Evolutionary conservation across 2,329 filamentous ascomycete species (phyloP), one percentile per base, ranked within the genome.

Genomic region (Fusarium ambrosium): DNA sequence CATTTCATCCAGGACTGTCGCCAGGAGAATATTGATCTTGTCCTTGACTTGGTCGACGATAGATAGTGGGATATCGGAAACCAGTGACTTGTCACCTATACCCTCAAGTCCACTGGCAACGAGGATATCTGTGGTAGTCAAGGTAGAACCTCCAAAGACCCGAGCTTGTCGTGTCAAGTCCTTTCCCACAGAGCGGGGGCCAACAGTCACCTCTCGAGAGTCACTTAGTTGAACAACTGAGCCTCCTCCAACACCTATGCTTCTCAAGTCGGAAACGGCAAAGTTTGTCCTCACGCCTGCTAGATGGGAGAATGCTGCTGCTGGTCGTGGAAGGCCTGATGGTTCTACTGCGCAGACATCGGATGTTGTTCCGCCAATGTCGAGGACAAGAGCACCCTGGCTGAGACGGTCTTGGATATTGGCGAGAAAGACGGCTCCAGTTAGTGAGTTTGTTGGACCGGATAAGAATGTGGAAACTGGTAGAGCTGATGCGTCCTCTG

Each of bases 401-500:
- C 29, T 53, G 9, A 69, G 67, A 20, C 24, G 48, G 4, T 41
- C 63, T 2, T 59, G 29, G 9, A 41, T 58, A 9, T 61, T 48
- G 20, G 67, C 62, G 8, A 69, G 67, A 6, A 69, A 69, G 2
- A 66, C 67, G 6, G 90, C 90, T 2, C 90, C 89, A 32, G 87
- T 86, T 82, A 91, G 88, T 62, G 87, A 89, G 74, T 92, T 92
- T 0, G 90, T 91, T 4, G 90, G 88, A 0, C 90, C 90, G 36
- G 87, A 89, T 0, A 88, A 88, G 69, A 92, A 92, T 0, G 88
- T 91, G 48, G 87, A 82, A 53, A 92, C 90, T 0, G 90, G 90
- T 27, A 90, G 81, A 22, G 83, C 80, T 0, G 88, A 85, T 2
- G 90, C 90, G 62, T 85, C 83, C 3, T 84, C 84, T 0, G 86